Evolutionary conservation across 176 grass and related monocot species (phyloP), one percentile per base, ranked within the genome.

Genomic region (Ensete glaucum): DNA sequence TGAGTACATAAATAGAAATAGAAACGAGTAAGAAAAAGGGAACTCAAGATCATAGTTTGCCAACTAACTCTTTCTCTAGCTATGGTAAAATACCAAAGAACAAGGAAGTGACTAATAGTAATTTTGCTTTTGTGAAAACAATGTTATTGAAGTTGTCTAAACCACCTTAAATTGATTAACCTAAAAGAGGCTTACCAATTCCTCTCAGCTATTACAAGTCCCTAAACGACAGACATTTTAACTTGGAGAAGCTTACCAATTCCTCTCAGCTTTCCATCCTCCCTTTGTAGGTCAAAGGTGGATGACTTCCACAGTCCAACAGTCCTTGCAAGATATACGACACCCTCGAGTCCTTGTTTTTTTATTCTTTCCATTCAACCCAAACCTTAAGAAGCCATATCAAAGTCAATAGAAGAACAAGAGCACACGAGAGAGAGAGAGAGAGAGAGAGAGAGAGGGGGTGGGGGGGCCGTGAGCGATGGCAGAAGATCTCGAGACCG

Each of bases 101-200:
- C 24, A 24, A 24, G 24, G 24, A 24, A 24, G 24, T 24, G 24
- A 24, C 24, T 24, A 24, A 24, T 24, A 24, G 24, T 1, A n/a
- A n/a, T n/a, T n/a, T n/a, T n/a, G n/a, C 24, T 25, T 25, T 25
- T 25, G 24, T 25, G 24, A 25, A 25, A 25, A 25, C 24, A 25
- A 1, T 25, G 24, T 25, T 25, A 25, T 1, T 25, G 24, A 25
- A 25, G 24, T 25, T 25, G 6, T 67, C 21, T 75, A 54, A 75
- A 87, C 84, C 49, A 79, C 66, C 81, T 73, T 87, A n/a, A 72
- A 82, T 69, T 74, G 74, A 80, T 69, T 74, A 70, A 59, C 56
- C 85, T 62, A 76, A 82, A 85, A 80, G 24, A 25, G 1, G 24
- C 24, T 23, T 23, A 23, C 22, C 22, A 23, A 23, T 23, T 23